A percentile compares a stretch with the other conserved stretches of the same genome.
These are phyloP conservation scores for Melaleuca quinquenervia DNA, from an alignment of 345 rosid genomes.

Conservation along the genomic window DNA sequence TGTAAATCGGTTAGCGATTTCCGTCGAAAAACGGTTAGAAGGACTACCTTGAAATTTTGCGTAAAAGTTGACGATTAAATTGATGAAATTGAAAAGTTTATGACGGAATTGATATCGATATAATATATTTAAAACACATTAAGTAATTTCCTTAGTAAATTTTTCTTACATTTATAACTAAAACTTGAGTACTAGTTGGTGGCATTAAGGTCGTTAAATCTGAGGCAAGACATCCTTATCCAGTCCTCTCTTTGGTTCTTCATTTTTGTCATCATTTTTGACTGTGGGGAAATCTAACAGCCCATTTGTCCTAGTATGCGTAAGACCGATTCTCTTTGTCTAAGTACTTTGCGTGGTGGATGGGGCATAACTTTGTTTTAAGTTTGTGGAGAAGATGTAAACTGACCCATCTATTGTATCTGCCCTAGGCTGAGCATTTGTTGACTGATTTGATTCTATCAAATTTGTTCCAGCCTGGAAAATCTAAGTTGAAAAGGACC, in stretches of 20 bases:
- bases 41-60: not conserved
- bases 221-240: not conserved
- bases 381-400: not conserved
- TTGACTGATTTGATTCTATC: not conserved
- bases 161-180: not conserved
- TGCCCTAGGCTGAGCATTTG: not conserved
- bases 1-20: not conserved
- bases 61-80: not conserved
- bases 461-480: not conserved
- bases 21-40: accelerated
- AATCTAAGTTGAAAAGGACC: not conserved
- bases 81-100: not conserved
- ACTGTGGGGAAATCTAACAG: not conserved
- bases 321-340: not conserved
- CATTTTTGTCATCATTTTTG: not conserved
- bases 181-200: not conserved
- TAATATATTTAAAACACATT: not conserved
- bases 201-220: not conserved
- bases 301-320: not conserved
- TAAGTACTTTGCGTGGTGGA: not conserved
- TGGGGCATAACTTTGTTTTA: not conserved
- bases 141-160: not conserved
- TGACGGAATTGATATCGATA: accelerated
- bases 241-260: not conserved
- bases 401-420: not conserved